Evolutionary conservation across 2,329 filamentous ascomycete species (phyloP), one percentile per base, ranked within the genome.

Genomic region (Aspergillus aculeatus): DNA sequence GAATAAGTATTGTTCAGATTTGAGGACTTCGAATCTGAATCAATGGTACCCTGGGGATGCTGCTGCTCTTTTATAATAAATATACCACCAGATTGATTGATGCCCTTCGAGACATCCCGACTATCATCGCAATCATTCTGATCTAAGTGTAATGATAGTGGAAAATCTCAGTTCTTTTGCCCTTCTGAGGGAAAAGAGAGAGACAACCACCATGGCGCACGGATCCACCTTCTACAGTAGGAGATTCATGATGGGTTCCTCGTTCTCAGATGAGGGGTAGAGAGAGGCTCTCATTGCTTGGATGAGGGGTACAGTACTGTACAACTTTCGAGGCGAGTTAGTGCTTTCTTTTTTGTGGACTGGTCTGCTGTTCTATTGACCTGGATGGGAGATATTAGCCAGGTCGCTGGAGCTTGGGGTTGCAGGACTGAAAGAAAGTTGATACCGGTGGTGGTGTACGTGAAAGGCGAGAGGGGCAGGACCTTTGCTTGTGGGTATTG

Each of bases 221-320:
- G 63, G 59, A 65, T 65, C 58, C 19, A 56, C 54, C 58, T 64
- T 60, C 63, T 64, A 48, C 54, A 62, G 60, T 65, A 51, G 64
- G 60, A 59, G 16, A 26, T 12, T 16, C 11, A 50, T 0, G 21
- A 10, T 35, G 6, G 6, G 19, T 12, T 14, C 4, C 47, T 35
- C 35, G 12, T 16, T 19, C 54, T 50, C 54, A 54, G 54, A 23
- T 61, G 57, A 59, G 58, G 54, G 60, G 58, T 56, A 50, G 44
- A 16, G 11, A 12, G 9, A 32, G 32, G 21, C 12, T 31, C n/a
- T 31, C 11, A 52, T 14, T 57, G 54, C 54, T 50, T 41, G 47
- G 57, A 35, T 16, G 29, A 35, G 50, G 21, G 38, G 24, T 29
- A 29, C 26, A 29, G 23, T 14, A 47, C 38, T 38, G 52, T 16